These are phyloP conservation scores for Lasiosphaeria miniovina DNA, from an alignment of 495 filamentous ascomycete genomes.

Conservation along the genomic window DNA sequence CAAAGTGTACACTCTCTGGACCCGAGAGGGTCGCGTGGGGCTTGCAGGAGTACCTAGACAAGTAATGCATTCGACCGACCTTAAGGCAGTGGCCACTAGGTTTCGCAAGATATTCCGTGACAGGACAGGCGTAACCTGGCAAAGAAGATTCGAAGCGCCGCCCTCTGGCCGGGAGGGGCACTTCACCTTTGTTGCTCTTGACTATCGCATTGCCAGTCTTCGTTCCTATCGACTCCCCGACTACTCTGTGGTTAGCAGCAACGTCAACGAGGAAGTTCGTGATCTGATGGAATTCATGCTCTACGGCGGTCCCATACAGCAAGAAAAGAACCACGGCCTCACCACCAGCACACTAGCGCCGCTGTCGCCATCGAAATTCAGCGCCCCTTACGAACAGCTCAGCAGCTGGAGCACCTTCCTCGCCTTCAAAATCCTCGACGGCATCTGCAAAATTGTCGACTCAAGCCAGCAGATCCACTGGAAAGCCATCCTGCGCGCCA, in stretches of 20 bases:
- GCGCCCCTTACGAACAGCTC: constrained; percentile 11
- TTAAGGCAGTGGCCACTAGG: background rate
- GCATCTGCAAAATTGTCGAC: constrained; percentile 7
- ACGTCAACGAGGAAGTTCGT: constrained; percentile 3
- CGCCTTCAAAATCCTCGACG: constrained; percentile 5
- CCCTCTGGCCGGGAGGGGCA: background rate
- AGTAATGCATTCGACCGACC: background rate
- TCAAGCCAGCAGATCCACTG: constrained; percentile 2
- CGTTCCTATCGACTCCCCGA: background rate
- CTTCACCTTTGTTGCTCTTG: constrained; percentile 8
- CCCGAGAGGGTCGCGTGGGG: background rate
- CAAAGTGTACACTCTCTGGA: background rate
- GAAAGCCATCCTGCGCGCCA: constrained; percentile 45
- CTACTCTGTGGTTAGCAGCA: background rate
- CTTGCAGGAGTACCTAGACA: background rate
- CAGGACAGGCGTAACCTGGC: background rate
- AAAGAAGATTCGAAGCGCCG: background rate
- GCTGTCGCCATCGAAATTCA: constrained; percentile 5
- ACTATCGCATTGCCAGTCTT: background rate
- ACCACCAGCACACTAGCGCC: background rate
- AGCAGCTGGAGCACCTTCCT: constrained; percentile 9
- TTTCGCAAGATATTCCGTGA: background rate
- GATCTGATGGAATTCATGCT: constrained; percentile 5
- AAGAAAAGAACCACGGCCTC: background rate
- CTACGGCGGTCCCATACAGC: background rate